phyloP scores from a whole-genome alignment of 352 stramenopile genomes.

The Hyaloperonospora arabidopsidis region DNA sequence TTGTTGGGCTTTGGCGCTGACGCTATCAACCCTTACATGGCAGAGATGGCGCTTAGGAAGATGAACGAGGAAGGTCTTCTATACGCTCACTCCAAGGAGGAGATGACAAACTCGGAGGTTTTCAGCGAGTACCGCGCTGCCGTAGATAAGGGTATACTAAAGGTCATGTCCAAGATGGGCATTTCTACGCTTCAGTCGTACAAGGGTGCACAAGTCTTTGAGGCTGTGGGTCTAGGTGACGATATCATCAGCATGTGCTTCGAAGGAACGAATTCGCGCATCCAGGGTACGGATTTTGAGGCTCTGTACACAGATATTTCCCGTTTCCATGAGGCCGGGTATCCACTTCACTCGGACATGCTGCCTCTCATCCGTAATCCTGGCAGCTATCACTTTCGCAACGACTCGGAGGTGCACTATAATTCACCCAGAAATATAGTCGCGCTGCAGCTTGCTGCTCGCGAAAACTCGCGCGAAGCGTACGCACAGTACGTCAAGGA shows the following conservation, averaged over 20 bases:
- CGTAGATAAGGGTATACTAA: constrained; percentile 62
- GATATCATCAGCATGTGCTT: constrained; percentile 89
- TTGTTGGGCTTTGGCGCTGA: constrained; percentile 92
- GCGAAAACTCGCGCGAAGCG: constrained; percentile 89
- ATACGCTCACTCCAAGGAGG: constrained; percentile 50
- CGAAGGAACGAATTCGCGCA: constrained; percentile 80
- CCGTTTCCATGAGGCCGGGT: constrained; percentile 87
- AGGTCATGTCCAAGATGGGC: constrained; percentile 93
- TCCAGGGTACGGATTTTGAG: constrained; percentile 92
- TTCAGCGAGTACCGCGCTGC: constrained; percentile 62
- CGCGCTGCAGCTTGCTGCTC: constrained; percentile 88
- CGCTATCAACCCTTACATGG: constrained; percentile 92
- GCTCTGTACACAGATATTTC: constrained; percentile 92
- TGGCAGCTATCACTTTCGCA: constrained; percentile 93
- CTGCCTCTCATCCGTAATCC: constrained; percentile 89
- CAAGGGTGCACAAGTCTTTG: constrained; percentile 94
- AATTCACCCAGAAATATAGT: constrained; percentile 94
- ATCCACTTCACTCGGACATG: constrained; percentile 65
- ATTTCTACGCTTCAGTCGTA: constrained; percentile 94
- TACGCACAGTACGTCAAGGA: constrained; percentile 90
- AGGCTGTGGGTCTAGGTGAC: constrained; percentile 89
- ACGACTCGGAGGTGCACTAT: constrained; percentile 92
- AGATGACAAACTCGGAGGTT: constrained; percentile 50
- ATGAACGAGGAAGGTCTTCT: constrained; percentile 90
- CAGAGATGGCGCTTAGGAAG: constrained; percentile 91